Conservation (phyloP, 163 green algal genomes). For the Smithsoniella earleae region DNA sequence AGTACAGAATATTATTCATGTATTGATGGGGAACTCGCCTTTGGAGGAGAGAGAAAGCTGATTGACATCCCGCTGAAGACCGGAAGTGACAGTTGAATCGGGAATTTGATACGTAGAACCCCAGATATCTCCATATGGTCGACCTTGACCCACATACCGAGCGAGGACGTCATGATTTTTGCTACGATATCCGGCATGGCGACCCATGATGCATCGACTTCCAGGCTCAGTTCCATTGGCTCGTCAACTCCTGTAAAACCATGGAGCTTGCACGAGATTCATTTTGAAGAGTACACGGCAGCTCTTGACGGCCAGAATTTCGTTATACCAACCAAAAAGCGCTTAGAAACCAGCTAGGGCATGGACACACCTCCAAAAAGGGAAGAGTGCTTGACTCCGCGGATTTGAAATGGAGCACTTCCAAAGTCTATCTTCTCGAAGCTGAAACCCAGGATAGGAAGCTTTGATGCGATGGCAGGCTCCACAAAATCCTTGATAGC, state of each 20-base stretch:
- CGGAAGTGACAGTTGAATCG: not conserved
- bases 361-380: not conserved
- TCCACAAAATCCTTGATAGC: slow-evolving; percentile 27
- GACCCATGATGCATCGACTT: slow-evolving; percentile 23
- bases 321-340: too few relatives aligned
- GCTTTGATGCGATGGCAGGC: not conserved
- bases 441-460: not conserved
- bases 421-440: slow-evolving; percentile 20
- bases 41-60: not conserved
- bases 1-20: too few relatives aligned
- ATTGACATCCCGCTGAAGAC: slow-evolving; percentile 28
- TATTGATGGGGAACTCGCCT: too few relatives aligned
- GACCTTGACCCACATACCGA: slow-evolving; percentile 1
- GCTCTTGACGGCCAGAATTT: too few relatives aligned
- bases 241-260: not conserved
- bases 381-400: slow-evolving; percentile 16
- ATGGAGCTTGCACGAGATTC: not conserved
- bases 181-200: slow-evolving; percentile 25
- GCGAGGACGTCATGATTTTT: slow-evolving; percentile 18
- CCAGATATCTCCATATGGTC: not conserved
- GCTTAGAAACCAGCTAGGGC: too few relatives aligned
- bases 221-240: slow-evolving; percentile 1
- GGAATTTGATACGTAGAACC: slow-evolving; percentile 3
- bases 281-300: too few relatives aligned
- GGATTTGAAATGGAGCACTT: slow-evolving; percentile 26